These are phyloP conservation scores for Magnusiomyces suaveolens DNA, from an alignment of 1,139 yeast species.

Conservation along the genomic window DNA sequence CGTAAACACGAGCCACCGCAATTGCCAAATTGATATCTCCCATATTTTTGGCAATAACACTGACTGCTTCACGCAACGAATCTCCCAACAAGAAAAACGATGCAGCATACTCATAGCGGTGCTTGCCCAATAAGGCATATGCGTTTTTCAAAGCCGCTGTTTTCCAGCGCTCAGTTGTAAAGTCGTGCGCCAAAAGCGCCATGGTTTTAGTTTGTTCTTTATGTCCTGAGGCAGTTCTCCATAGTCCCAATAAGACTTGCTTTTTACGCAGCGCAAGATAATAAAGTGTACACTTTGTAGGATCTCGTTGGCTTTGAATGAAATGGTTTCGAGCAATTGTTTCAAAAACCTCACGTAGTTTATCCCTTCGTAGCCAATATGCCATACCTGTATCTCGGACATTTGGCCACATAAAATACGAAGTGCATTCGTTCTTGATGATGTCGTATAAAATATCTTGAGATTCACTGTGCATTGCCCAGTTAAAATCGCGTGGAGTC, in stretches of 20 bases:
- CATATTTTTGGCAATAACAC: conserved; percentile 57
- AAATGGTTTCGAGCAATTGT: conserved; percentile 49
- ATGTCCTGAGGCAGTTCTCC: conserved; percentile 71
- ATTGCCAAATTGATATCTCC: conserved; percentile 65
- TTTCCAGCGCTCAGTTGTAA: conserved; percentile 62
- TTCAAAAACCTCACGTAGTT: conserved; percentile 50
- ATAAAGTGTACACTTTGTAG: conserved; percentile 61
- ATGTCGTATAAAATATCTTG: conserved; percentile 54
- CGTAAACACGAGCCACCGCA: conserved; percentile 69
- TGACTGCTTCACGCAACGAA: conserved; percentile 64
- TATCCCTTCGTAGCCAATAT: conserved; percentile 59
- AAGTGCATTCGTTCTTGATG: conserved; percentile 38
- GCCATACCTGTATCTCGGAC: conserved; percentile 56
- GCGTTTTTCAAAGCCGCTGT: conserved; percentile 91
- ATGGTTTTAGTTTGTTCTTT: conserved; percentile 76
- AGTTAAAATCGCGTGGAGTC: conserved; percentile 69
- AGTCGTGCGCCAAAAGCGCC: conserved; percentile 67
- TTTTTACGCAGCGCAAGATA: conserved; percentile 73
- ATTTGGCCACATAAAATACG: conserved; percentile 46
- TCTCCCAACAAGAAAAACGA: conserved; percentile 80
- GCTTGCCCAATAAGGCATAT: conserved; percentile 79
- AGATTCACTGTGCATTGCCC: conserved; percentile 81
- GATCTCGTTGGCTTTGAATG: conserved; percentile 47
- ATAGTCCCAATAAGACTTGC: conserved; percentile 64
- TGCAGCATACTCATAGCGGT: conserved; percentile 79